These are phyloP conservation scores for Gaertneriomyces sp. DNA, from an alignment of 192 early-diverging fungal genomes.

Conservation along the genomic window DNA sequence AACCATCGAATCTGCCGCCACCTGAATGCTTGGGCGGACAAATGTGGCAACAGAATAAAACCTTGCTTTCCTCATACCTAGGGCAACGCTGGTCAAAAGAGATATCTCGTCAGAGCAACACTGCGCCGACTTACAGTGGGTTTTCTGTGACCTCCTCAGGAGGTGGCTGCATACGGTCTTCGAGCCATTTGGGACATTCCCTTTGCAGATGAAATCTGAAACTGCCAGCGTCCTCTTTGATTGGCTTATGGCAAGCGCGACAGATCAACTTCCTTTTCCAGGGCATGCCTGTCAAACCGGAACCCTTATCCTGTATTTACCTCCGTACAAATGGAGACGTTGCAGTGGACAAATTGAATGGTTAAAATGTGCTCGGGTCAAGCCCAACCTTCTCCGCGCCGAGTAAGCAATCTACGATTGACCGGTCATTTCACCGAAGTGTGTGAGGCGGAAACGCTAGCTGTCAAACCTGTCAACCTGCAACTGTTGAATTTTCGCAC, in stretches of 20 bases:
- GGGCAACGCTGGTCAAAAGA: neutral
- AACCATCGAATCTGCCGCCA: constrained; percentile 18
- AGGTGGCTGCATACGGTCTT: neutral
- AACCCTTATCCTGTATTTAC: too few relatives aligned
- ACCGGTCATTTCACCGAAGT: too few relatives aligned
- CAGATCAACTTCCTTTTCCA: neutral
- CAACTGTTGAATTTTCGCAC: too few relatives aligned
- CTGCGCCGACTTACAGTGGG: neutral
- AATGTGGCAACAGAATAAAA: constrained; percentile 17
- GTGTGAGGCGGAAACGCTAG: too few relatives aligned
- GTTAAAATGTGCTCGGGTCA: too few relatives aligned
- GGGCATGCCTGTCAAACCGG: neutral
- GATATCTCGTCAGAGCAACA: neutral
- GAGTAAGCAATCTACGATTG: too few relatives aligned
- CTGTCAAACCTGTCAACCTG: too few relatives aligned
- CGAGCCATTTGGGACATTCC: neutral
- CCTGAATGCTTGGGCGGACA: constrained; percentile 16
- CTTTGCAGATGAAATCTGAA: neutral
- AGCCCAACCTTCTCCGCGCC: too few relatives aligned
- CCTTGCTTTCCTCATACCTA: neutral
- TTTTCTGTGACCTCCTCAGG: neutral
- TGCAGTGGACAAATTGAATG: too few relatives aligned
- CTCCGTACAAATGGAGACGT: too few relatives aligned
- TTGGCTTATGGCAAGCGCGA: neutral
- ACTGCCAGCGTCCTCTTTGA: neutral